These are phyloP conservation scores for Phellopilus nigrolimitatus DNA, from an alignment of 1,284 basidiomycete genomes.

Conservation along the genomic window DNA sequence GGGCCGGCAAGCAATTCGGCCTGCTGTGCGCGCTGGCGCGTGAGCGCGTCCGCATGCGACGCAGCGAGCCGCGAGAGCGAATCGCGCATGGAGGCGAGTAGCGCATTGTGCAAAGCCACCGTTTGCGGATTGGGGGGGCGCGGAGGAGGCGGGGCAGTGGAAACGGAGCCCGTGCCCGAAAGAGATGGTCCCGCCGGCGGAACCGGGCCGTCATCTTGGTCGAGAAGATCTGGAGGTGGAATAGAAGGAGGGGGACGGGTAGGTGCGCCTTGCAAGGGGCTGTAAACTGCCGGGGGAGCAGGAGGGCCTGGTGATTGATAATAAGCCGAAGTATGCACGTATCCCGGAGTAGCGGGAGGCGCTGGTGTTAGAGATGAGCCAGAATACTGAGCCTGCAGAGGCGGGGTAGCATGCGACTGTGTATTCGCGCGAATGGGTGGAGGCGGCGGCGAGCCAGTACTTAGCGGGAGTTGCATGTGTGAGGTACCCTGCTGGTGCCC, in stretches of 20 bases:
- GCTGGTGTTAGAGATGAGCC: neutral
- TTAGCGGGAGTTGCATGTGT: neutral
- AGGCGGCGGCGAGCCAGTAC: constrained; percentile 23
- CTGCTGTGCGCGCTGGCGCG: constrained; percentile 75
- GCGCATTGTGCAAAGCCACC: constrained; percentile 75
- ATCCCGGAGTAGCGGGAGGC: neutral
- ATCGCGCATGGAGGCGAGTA: constrained; percentile 71
- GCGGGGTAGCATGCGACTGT: constrained; percentile 26
- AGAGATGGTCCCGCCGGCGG: constrained; percentile 21
- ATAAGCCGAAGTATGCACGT: neutral
- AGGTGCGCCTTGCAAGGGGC: constrained; percentile 40
- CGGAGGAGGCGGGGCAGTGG: constrained; percentile 51
- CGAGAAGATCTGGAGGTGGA: constrained; percentile 33
- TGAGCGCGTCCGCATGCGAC: constrained; percentile 63
- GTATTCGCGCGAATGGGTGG: constrained; percentile 22
- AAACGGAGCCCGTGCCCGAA: constrained; percentile 17
- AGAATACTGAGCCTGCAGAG: neutral
- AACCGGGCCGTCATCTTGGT: constrained; percentile 37
- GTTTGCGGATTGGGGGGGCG: constrained; percentile 88
- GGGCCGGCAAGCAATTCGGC: constrained; percentile 83
- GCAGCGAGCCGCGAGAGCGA: constrained; percentile 65
- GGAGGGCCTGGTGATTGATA: constrained; percentile 11
- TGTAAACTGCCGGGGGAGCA: constrained; percentile 23
- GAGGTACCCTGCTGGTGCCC: neutral
- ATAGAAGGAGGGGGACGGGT: constrained; percentile 27